Percentiles rank a stretch among this genome's conserved stretches.
Evolutionary conservation across 805 yeast species (phyloP).

Genomic region (Saccharomycopsis malanga): DNA sequence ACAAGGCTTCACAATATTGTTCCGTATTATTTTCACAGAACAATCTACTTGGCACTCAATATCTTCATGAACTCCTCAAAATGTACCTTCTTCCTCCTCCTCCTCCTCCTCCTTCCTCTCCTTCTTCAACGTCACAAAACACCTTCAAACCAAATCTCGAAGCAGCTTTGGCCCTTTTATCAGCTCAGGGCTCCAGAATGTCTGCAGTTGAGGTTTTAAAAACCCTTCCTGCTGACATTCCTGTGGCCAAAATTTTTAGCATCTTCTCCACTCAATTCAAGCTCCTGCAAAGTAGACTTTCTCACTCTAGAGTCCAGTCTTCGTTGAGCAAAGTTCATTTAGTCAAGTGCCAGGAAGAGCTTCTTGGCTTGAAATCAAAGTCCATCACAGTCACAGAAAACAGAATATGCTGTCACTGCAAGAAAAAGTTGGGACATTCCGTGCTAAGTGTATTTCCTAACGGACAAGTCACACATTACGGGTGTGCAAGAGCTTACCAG

Average conservation of each 20-base stretch:
- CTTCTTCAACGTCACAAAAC: not conserved
- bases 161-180: conserved; percentile 29
- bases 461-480: conserved; percentile 34
- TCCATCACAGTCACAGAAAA: conserved; percentile 27
- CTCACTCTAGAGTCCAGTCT: conserved; percentile 22
- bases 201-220: conserved; percentile 24
- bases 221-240: conserved; percentile 6
- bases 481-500: conserved; percentile 25
- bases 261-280: conserved; percentile 28
- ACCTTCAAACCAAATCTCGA: conserved; percentile 28
- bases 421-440: conserved; percentile 33
- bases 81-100: not conserved
- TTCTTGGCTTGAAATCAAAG: conserved; percentile 28
- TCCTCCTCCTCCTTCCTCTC: not conserved
- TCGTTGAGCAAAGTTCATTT: conserved; percentile 33
- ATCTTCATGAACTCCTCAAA: not conserved
- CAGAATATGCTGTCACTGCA: conserved; percentile 32
- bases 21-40: not conserved
- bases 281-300: conserved; percentile 25
- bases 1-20: conserved; percentile 22
- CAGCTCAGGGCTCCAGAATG: conserved; percentile 35
- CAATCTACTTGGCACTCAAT: not conserved
- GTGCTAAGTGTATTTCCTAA: conserved; percentile 30
- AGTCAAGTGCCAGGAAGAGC: conserved; percentile 30
- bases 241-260: conserved; percentile 20